Base-by-base conservation (phyloP, 1,139 yeast species). In the Yamadazyma membranifaciens region DNA sequence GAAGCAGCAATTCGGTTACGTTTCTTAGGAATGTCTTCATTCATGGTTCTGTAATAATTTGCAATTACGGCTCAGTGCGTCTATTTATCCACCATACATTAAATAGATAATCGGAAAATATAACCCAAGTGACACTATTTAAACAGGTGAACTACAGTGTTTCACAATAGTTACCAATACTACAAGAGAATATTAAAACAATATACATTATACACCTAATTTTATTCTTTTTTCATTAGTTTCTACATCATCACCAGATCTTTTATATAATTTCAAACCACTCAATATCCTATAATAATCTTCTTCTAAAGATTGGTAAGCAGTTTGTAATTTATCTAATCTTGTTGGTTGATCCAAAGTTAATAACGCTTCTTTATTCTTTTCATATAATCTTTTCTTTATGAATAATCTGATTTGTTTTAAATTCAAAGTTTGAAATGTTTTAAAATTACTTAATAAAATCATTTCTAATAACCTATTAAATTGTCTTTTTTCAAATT, bases 401-500 rank as follows among this genome's bases (percentile, higher is more conserved):
- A 91, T 83, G 47, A 76, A 75, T 35, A 82, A 56, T 40, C 95
- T 68, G 14, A 80, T 68, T 15, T 68, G 66, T 43, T 63, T 65
- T 41, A 60, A 59, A 38, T 64, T 57, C 37, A 62, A 56, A 22
- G 52, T 46, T 10, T 60, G 58, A 34, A 42, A 46, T 2, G 52
- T 43, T 24, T 62, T 63, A 40, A 69, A 60, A 37, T 67, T 68
- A 49, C 78, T 71, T 16, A 86, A 64, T 31, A 85, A 63, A 1
- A 79, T 71, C 87, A 91, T 83, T 57, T 92, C 98, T 12, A 85
- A 53, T 38, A 88, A 70, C 45, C 97, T 70, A 40, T 78, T 74
- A 54, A 88, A 83, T 60, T 91, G 98, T 45, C 96, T 73, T 44
- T 74, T 72, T 44, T 87, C 95, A 52, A 92, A 63, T 56, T 92